Percentiles rank a stretch among this genome's conserved stretches.
Conservation (phyloP, 2,329 filamentous ascomycete species). For the Ophiostoma montium region DNA sequence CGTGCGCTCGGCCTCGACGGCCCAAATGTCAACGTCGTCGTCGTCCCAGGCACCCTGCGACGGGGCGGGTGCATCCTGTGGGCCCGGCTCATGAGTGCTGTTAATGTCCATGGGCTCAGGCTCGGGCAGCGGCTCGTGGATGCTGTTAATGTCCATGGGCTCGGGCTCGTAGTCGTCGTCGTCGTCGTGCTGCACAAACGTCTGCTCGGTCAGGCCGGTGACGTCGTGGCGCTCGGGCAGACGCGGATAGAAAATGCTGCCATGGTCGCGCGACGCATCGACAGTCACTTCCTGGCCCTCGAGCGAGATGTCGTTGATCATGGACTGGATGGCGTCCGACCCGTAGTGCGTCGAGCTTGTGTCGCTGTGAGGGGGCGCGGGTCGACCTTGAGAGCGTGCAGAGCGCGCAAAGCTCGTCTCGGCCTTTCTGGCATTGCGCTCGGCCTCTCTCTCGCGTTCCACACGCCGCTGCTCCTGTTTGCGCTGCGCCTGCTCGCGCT, state of each 20-base stretch:
- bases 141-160: neutral
- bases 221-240: neutral
- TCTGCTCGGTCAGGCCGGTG: too few relatives aligned
- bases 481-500: neutral
- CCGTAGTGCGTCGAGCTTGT: slow-evolving; percentile 9
- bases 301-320: slow-evolving; percentile 9
- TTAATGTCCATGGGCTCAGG: neutral
- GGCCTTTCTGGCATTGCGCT: neutral
- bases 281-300: slow-evolving; percentile 6
- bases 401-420: neutral
- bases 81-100: too few relatives aligned
- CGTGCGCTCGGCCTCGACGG: slow-evolving; percentile 37
- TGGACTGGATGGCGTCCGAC: slow-evolving; percentile 8
- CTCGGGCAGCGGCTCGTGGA: neutral
- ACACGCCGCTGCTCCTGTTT: neutral
- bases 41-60: too few relatives aligned
- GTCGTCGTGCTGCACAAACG: neutral
- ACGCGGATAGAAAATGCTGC: neutral
- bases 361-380: slow-evolving; percentile 2
- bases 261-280: neutral
- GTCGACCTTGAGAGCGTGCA: too few relatives aligned
- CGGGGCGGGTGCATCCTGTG: too few relatives aligned
- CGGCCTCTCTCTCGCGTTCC: too few relatives aligned
- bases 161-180: neutral
- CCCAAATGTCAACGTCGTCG: slow-evolving; percentile 40